Conservation (phyloP, 1,139 yeast genomes). For the Pneumocystis sp. region DNA sequence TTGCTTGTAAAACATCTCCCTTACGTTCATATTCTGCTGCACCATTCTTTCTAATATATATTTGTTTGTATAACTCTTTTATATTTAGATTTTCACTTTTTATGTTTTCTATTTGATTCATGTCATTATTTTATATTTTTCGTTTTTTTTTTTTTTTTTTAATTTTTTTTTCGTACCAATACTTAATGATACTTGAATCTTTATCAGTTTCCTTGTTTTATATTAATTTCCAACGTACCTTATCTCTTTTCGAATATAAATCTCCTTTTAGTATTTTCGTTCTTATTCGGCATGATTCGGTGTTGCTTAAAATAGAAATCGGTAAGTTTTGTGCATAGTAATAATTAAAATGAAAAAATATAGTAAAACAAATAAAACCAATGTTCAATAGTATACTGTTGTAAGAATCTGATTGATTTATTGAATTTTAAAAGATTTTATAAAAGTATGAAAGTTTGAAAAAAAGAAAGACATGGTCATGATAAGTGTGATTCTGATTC, state of each 20-base stretch:
- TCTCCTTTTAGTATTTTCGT: not conserved
- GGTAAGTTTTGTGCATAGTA: not conserved
- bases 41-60: not conserved
- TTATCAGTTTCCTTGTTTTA: not conserved
- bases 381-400: not conserved
- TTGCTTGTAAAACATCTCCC: not conserved
- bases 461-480: not conserved
- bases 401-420: not conserved
- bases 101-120: not conserved
- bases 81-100: not conserved
- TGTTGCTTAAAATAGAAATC: not conserved
- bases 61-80: not conserved
- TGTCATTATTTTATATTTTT: not conserved
- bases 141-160: not conserved
- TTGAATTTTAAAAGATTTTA: not conserved
- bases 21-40: not conserved
- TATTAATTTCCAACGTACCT: not conserved
- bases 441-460: not conserved
- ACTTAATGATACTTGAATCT: not conserved
- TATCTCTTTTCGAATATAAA: not conserved
- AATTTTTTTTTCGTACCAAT: not conserved
- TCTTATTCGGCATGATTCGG: not conserved
- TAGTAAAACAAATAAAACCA: not conserved
- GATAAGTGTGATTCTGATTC: not conserved
- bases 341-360: not conserved